These are phyloP conservation scores for Phoenix dactylifera DNA, from an alignment of 176 grass and related monocot species.

Conservation along the genomic window DNA sequence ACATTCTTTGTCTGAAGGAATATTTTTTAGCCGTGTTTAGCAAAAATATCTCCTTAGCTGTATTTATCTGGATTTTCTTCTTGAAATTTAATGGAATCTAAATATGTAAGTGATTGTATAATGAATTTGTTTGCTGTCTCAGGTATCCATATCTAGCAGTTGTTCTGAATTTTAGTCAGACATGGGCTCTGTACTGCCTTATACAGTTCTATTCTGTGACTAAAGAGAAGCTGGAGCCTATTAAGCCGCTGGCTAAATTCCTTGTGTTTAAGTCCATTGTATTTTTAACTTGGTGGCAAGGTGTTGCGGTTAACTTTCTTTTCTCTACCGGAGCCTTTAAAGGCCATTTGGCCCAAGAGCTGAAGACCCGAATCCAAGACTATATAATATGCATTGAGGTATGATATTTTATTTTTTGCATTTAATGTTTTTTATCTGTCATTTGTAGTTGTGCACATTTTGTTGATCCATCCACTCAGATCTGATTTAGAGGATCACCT, in stretches of 20 bases:
- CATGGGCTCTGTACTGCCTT: slow-evolving; percentile 97
- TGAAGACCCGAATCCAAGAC: slow-evolving; percentile 89
- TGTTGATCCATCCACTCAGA: too few species aligned
- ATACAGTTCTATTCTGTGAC: slow-evolving; percentile 89
- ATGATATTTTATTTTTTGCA: slow-evolving; percentile 14
- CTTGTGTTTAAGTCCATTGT: slow-evolving; percentile 98
- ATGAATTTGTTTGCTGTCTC: slow-evolving; percentile 11
- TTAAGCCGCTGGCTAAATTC: slow-evolving; percentile 91
- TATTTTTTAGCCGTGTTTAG: too few species aligned
- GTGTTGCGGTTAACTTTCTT: slow-evolving; percentile 88
- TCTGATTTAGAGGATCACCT: too few species aligned
- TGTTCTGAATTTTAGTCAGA: slow-evolving; percentile 96
- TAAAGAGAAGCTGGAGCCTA: slow-evolving; percentile 89
- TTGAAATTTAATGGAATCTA: too few species aligned
- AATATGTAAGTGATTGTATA: too few species aligned
- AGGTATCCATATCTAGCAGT: slow-evolving; percentile 97
- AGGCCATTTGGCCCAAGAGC: slow-evolving; percentile 79
- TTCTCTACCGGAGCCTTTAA: slow-evolving; percentile 88
- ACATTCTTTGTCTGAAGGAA: too few species aligned
- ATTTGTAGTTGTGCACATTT: too few species aligned
- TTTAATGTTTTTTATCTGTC: not conserved
- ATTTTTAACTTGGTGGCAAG: slow-evolving; percentile 99
- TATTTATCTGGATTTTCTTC: too few species aligned
- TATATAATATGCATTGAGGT: slow-evolving; percentile 99
- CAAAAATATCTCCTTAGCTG: too few species aligned